Base-by-base conservation (phyloP, 1,139 yeast genomes). In the Saccharomyces hybrid region DNA sequence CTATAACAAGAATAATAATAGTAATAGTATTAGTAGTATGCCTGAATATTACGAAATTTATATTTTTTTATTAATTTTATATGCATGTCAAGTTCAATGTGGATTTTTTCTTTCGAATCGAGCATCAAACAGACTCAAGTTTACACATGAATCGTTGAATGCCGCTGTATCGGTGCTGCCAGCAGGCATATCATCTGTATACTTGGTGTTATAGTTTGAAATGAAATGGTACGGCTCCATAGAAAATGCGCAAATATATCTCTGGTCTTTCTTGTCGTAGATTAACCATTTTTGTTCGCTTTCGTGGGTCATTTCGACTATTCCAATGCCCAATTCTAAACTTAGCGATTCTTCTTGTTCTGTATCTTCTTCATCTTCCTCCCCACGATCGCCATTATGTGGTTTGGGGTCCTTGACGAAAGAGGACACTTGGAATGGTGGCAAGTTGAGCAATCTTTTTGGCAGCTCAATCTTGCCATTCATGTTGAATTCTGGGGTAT, bases 101-200 rank as follows among this genome's bases (percentile, higher is more conserved):
- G 90, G 91, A 62, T 88, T 87, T 63, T 82, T 84, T 59, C 77
- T 79, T 48, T 88, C 88, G 13, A 82, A 75, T 51, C 83, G 81
- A 0, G 93, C 84, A 61, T 86, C 93, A 67, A 91, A 89, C 55
- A 86, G 72, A 58, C 86, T 84, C 54, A 90, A 72, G 63, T 86
- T 86, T 32, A 66, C 52, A 47, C 68, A 64, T 3, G 70, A 58
- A 49, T 67, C 65, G 48, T 68, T 68, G 51, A 67, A 60, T n/a
- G 61, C 58, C 0, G 23, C 16, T 6, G 32, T 47, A 23, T 47
- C 25, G 8, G 7, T 27, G 5, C 31, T 11, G 16, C 31, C 29
- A 6, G 48, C 8, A 46, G 48, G 16, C 31, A 27, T 25, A 4
- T 26, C 48, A 26, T 46, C 31, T 16, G 44, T 50, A 3, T 25